phyloP scores from a whole-genome alignment of 441 rosid genomes.

The Bocquillonia castaneifolia region DNA sequence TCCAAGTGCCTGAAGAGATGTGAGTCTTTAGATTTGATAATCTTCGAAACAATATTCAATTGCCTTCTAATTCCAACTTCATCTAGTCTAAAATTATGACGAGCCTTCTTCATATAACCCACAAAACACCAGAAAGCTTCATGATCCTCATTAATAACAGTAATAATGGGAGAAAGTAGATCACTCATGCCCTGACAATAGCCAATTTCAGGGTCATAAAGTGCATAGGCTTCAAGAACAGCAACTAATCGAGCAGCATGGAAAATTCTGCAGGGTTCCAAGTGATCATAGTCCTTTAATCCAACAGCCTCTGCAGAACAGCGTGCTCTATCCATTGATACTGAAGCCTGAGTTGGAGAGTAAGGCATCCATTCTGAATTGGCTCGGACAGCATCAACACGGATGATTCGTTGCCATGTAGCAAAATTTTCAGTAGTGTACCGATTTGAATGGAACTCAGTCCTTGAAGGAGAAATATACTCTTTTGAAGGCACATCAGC shows the following conservation, averaged over 20 bases:
- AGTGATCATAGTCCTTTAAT: slow-evolving; percentile 71
- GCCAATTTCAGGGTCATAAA: slow-evolving; percentile 83
- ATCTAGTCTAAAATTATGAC: slow-evolving; percentile 93
- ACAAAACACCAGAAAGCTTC: slow-evolving; percentile 98
- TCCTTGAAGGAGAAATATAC: slow-evolving; percentile 29
- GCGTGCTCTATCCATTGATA: slow-evolving; percentile 56
- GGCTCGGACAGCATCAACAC: slow-evolving; percentile 85
- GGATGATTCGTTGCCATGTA: slow-evolving; percentile 88
- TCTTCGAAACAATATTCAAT: slow-evolving; percentile 73
- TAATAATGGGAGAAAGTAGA: slow-evolving; percentile 70
- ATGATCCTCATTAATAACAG: slow-evolving; percentile 72
- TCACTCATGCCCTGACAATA: slow-evolving; percentile 98
- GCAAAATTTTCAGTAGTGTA: slow-evolving; percentile 53
- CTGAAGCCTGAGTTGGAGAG: slow-evolving; percentile 49
- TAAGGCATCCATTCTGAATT: slow-evolving; percentile 71
- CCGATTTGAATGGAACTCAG: slow-evolving; percentile 29
- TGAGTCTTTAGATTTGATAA: slow-evolving; percentile 75
- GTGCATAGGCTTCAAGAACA: slow-evolving; percentile 85
- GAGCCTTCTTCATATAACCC: slow-evolving; percentile 89
- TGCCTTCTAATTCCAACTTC: slow-evolving; percentile 89
- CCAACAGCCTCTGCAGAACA: slow-evolving; percentile 70
- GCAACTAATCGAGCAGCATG: slow-evolving; percentile 91
- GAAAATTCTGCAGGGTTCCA: slow-evolving; percentile 72
- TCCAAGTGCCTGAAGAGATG: slow-evolving; percentile 83
- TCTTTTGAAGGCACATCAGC: slow-evolving; percentile 26